Evolutionary conservation across 139 green algal species (phyloP).

Genomic region (Eudorina sp.): DNA sequence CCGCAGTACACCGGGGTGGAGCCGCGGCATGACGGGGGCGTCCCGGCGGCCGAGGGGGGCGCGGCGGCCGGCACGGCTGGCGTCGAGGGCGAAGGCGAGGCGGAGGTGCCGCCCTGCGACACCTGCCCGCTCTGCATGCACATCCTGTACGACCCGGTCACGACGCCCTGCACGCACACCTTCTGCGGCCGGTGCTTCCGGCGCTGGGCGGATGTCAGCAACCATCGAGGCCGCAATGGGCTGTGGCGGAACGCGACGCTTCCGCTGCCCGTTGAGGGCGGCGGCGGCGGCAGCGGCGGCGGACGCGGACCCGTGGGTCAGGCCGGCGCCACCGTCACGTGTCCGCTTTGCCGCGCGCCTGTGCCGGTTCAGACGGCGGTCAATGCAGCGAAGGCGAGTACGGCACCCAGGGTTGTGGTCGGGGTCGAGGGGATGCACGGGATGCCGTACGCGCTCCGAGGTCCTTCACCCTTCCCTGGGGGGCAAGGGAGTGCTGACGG

Average conservation of each 20-base stretch:
- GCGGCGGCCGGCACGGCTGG: not conserved
- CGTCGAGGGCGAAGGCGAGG: not conserved
- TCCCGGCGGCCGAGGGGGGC: not conserved
- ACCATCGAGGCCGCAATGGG: not conserved
- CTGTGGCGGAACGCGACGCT: not conserved
- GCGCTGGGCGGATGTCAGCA: conserved; percentile 22
- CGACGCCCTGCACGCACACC: conserved; percentile 18
- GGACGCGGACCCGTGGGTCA: conserved; percentile 2
- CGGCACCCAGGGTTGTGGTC: too few relatives aligned
- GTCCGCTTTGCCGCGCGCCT: conserved; percentile 5
- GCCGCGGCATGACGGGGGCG: too few relatives aligned
- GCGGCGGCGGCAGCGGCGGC: not conserved
- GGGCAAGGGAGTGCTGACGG: too few relatives aligned
- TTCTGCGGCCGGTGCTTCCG: conserved; percentile 39
- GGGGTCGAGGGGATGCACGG: too few relatives aligned
- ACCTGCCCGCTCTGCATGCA: conserved; percentile 42
- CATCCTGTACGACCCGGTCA: conserved; percentile 24
- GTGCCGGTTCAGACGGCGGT: not conserved
- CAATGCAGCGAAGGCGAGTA: too few relatives aligned
- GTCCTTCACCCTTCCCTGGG: too few relatives aligned
- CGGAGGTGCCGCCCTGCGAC: conserved; percentile 1
- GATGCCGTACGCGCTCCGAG: too few relatives aligned
- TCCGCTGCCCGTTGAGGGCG: not conserved
- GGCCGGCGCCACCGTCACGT: not conserved
- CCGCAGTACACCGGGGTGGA: too few relatives aligned